Evolutionary conservation across 192 early-diverging fungal genomes (phyloP).

Genomic region (Backusella sp.): DNA sequence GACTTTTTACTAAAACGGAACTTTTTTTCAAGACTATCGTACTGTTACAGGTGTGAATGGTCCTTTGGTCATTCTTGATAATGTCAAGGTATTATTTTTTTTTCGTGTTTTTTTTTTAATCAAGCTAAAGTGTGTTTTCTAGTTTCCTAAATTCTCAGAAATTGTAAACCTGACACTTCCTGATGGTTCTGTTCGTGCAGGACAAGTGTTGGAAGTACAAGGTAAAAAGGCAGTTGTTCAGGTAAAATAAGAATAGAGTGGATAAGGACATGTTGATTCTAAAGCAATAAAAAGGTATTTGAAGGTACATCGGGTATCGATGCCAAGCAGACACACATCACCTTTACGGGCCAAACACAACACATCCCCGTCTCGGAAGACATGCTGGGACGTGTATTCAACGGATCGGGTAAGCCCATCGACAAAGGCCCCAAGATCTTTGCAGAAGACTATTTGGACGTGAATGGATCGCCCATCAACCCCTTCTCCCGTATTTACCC

Average conservation of each 20-base stretch:
- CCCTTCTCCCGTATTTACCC: constrained; percentile 99
- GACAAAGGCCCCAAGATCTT: constrained; percentile 99
- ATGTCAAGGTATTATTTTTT: constrained; percentile 78
- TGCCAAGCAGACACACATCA: constrained; percentile 91
- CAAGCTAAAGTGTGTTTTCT: neutral
- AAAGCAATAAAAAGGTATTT: constrained; percentile 61
- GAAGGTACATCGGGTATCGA: constrained; percentile 97
- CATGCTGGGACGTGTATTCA: constrained; percentile 98
- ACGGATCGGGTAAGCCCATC: constrained; percentile 98
- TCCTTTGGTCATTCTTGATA: constrained; percentile 97
- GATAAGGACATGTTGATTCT: neutral
- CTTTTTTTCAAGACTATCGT: constrained; percentile 82
- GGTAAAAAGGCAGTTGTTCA: constrained; percentile 96
- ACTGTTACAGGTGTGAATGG: constrained; percentile 98
- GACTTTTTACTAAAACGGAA: neutral
- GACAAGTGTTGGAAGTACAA: constrained; percentile 96
- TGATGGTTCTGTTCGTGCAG: constrained; percentile 91
- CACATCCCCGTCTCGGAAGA: constrained; percentile 99
- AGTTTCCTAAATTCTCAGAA: constrained; percentile 97
- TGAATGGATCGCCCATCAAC: constrained; percentile 96
- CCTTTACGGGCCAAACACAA: constrained; percentile 93
- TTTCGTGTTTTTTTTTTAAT: neutral
- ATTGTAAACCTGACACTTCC: constrained; percentile 97
- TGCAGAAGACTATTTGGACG: constrained; percentile 98
- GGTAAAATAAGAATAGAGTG: constrained; percentile 41